A percentile compares a stretch with the other conserved stretches of the same genome.
Conservation (phyloP, 2,329 filamentous ascomycete species). For the Trichoderma lentiforme region DNA sequence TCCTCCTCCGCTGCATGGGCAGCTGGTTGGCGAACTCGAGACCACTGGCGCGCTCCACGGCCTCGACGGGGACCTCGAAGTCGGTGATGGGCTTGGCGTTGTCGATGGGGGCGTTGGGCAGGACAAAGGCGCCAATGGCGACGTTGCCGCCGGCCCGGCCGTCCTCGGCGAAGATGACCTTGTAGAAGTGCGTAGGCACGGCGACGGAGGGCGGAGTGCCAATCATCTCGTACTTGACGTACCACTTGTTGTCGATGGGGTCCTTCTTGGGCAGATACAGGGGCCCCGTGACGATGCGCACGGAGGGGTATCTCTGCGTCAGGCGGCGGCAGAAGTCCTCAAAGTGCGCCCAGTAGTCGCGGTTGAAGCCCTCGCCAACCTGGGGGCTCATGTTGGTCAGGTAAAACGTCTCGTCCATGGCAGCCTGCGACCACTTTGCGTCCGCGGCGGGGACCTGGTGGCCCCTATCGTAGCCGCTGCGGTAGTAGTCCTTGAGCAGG, state of each 20-base stretch:
- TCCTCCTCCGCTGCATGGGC: slow-evolving; percentile 67
- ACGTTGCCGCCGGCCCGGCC: slow-evolving; percentile 68
- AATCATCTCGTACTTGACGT: slow-evolving; percentile 92
- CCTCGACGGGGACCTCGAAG: slow-evolving; percentile 93
- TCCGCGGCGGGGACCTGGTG: slow-evolving; percentile 97
- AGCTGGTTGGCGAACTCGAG: slow-evolving; percentile 85
- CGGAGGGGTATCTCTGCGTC: slow-evolving; percentile 75
- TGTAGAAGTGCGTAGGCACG: slow-evolving; percentile 98
- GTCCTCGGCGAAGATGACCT: slow-evolving; percentile 95
- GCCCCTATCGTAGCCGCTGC: slow-evolving; percentile 90
- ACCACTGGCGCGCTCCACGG: slow-evolving; percentile 85
- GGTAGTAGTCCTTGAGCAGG: slow-evolving; percentile 88
- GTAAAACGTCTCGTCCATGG: slow-evolving; percentile 94
- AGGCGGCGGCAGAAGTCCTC: slow-evolving; percentile 93
- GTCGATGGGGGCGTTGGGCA: slow-evolving; percentile 85
- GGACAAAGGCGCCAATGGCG: slow-evolving; percentile 86
- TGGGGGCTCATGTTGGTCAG: slow-evolving; percentile 98
- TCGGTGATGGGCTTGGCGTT: slow-evolving; percentile 84
- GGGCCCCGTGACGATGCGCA: slow-evolving; percentile 89
- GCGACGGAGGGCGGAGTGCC: slow-evolving; percentile 90
- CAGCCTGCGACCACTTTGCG: slow-evolving; percentile 88
- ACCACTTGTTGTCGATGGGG: slow-evolving; percentile 84
- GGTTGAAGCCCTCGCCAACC: slow-evolving; percentile 96
- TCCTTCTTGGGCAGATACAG: slow-evolving; percentile 87
- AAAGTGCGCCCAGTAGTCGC: slow-evolving; percentile 98